These are phyloP conservation scores for Chlamydomonas urium DNA, from an alignment of 139 green algal species.

Conservation along the genomic window DNA sequence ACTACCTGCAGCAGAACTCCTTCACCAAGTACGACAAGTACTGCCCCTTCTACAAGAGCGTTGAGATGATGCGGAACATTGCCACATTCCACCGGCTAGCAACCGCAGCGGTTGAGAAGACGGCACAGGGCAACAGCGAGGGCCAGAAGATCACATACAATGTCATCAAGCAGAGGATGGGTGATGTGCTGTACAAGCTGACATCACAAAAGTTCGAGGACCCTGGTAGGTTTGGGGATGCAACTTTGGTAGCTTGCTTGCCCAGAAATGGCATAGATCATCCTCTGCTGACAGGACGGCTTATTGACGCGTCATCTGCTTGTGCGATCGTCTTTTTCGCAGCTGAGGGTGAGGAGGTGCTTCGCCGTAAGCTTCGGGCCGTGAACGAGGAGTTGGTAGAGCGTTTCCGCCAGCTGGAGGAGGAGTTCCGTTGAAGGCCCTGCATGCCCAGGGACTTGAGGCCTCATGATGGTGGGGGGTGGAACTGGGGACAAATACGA, in stretches of 20 bases:
- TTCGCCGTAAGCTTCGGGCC: constrained; percentile 64
- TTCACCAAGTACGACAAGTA: constrained; percentile 94
- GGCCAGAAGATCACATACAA: constrained; percentile 90
- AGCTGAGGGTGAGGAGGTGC: constrained; percentile 57
- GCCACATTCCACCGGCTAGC: constrained; percentile 67
- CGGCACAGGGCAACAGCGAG: constrained; percentile 65
- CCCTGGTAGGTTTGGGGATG: constrained; percentile 50
- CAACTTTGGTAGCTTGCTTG: neutral
- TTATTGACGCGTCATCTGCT: too few species aligned
- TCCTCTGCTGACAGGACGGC: too few species aligned
- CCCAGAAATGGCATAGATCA: too few species aligned
- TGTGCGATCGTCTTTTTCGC: too few species aligned
- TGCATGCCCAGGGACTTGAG: too few species aligned
- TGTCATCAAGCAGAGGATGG: constrained; percentile 90
- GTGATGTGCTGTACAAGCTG: constrained; percentile 92
- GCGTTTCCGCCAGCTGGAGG: constrained; percentile 89
- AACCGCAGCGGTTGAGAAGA: constrained; percentile 86
- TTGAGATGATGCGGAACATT: constrained; percentile 98
- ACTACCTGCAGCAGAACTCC: constrained; percentile 99
- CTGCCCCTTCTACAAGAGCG: constrained; percentile 97
- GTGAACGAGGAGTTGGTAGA: constrained; percentile 84
- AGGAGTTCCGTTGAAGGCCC: constrained; percentile 73
- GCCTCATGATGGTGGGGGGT: too few species aligned
- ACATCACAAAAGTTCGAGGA: constrained; percentile 98
- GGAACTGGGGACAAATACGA: too few species aligned